Percentiles rank a stretch among this genome's conserved stretches.
phyloP scores from a whole-genome alignment of 202 grass and related monocot species.

The Carex arenaria region DNA sequence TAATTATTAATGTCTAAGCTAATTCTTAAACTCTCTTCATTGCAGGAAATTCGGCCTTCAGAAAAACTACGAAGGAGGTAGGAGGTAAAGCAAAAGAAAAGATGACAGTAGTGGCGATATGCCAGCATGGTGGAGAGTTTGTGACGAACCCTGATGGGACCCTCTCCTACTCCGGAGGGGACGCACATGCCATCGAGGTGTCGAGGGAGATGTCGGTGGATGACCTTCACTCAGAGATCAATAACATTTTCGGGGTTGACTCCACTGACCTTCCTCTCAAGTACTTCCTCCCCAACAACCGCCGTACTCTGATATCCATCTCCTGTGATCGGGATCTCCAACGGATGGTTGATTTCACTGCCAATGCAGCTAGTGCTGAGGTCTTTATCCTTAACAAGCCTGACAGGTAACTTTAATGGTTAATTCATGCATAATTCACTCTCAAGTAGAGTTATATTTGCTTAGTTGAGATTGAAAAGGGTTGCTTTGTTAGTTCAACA shows the following conservation, averaged over 20 bases:
- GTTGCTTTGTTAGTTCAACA: too few species aligned
- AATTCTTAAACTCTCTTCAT: constrained; percentile 8
- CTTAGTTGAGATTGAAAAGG: neutral
- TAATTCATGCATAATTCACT: constrained; percentile 16
- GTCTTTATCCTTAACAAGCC: constrained; percentile 87
- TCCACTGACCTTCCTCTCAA: constrained; percentile 69
- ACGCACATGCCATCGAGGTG: constrained; percentile 74
- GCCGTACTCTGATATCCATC: constrained; percentile 74
- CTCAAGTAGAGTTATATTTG: constrained; percentile 11
- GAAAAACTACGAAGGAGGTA: constrained; percentile 8
- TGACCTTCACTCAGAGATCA: constrained; percentile 71
- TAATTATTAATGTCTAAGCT: neutral
- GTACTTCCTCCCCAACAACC: constrained; percentile 91
- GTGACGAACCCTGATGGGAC: constrained; percentile 57
- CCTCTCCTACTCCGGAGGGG: constrained; percentile 83
- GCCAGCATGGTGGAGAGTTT: constrained; percentile 91
- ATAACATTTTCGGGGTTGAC: constrained; percentile 77
- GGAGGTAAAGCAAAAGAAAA: constrained; percentile 16
- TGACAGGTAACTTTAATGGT: constrained; percentile 38
- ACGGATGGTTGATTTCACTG: constrained; percentile 95
- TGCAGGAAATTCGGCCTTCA: neutral
- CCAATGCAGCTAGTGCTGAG: constrained; percentile 56
- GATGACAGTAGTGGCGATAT: constrained; percentile 71
- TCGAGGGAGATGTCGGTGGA: constrained; percentile 59
- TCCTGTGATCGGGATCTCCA: constrained; percentile 91